phyloP scores from a whole-genome alignment of 768 basidiomycete species.

The Pisolithus albus region DNA sequence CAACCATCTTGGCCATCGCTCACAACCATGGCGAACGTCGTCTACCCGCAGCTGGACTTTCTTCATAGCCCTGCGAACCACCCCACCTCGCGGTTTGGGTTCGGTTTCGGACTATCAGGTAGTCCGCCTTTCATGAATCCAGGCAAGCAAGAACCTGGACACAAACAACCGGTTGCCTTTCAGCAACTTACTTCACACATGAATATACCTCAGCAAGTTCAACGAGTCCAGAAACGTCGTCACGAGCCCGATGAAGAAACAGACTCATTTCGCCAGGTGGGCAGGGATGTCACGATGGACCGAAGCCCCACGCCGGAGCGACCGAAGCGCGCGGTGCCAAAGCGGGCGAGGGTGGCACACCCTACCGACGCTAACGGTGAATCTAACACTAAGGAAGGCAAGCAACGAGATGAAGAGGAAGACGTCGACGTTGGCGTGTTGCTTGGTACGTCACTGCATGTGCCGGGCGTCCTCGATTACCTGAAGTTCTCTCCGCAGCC shows the following conservation, averaged over 20 bases:
- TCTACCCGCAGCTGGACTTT: conserved; percentile 60
- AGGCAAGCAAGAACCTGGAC: conserved; percentile 44
- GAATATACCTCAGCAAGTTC: conserved; percentile 32
- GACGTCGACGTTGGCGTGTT: conserved; percentile 70
- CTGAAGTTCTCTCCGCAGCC: conserved; percentile 39
- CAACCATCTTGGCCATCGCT: conserved; percentile 14
- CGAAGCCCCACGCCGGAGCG: conserved; percentile 80
- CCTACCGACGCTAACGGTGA: conserved; percentile 34
- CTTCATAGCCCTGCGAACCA: conserved; percentile 52
- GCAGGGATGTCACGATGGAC: conserved; percentile 71
- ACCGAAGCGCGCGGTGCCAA: conserved; percentile 60
- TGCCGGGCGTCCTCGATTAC: conserved; percentile 3
- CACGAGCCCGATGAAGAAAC: conserved; percentile 65
- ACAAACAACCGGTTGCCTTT: conserved; percentile 40
- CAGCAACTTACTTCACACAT: conserved; percentile 50
- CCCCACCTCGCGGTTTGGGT: conserved; percentile 60
- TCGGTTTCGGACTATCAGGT: conserved; percentile 60
- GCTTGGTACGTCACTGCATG: conserved; percentile 47
- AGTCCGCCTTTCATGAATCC: conserved; percentile 37
- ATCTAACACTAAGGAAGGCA: conserved; percentile 43
- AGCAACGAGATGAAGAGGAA: conserved; percentile 32
- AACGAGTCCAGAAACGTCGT: conserved; percentile 56
- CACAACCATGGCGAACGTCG: conserved; percentile 64
- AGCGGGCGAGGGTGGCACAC: conserved; percentile 41
- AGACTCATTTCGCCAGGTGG: conserved; percentile 29